phyloP scores from a whole-genome alignment of 139 green algal species.

The Micractinium sp. region DNA sequence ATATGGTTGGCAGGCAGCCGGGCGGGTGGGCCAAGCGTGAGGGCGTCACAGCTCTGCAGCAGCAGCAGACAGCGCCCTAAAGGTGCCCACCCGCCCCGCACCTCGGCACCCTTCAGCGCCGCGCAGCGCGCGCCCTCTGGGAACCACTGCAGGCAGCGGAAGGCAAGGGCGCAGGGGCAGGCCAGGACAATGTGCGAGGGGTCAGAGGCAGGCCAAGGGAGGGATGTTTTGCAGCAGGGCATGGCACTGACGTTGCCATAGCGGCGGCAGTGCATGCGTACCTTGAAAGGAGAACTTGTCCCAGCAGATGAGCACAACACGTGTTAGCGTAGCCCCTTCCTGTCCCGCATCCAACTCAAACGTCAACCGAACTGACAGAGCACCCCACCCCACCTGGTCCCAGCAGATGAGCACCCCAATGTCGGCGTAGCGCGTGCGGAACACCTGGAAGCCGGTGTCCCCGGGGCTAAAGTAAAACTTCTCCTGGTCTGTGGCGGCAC shows the following conservation, averaged over 20 bases:
- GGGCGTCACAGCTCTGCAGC: neutral
- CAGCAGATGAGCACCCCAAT: constrained; percentile 78
- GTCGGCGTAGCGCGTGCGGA: constrained; percentile 58
- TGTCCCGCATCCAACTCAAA: no score
- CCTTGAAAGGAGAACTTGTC: no score
- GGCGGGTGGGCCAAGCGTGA: neutral
- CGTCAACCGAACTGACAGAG: no score
- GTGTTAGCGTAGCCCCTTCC: no score
- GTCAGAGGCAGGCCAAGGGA: neutral
- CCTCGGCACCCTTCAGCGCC: constrained; percentile 70
- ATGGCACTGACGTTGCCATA: no score
- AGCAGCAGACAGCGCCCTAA: neutral
- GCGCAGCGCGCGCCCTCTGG: constrained; percentile 67
- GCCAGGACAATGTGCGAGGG: neutral
- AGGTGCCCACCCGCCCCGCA: neutral
- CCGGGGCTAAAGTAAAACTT: constrained; percentile 84
- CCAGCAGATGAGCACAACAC: neutral
- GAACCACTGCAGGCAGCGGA: constrained; percentile 66
- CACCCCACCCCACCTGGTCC: constrained; percentile 36
- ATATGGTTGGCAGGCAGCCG: neutral
- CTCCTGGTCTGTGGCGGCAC: constrained; percentile 57
- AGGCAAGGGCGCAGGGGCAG: neutral
- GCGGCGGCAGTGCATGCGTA: no score
- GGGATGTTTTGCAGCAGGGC: no score
- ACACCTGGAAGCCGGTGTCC: constrained; percentile 78